These are phyloP conservation scores for Zanthoxylum bungeanum DNA, from an alignment of 345 rosid genomes.

Conservation along the genomic window DNA sequence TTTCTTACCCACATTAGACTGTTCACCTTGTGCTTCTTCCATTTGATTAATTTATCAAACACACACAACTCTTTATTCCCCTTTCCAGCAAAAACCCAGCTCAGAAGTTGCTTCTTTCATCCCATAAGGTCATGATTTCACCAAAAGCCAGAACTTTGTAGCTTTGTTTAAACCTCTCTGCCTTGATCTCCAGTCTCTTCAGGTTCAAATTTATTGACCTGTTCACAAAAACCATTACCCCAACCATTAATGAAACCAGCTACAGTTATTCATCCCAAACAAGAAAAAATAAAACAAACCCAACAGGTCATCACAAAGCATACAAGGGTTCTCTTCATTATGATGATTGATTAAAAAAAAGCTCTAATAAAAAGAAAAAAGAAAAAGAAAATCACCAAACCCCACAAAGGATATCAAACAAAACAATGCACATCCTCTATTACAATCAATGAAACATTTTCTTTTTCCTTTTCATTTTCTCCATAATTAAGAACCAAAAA, in stretches of 20 bases:
- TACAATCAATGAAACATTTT: neutral
- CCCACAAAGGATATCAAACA: neutral
- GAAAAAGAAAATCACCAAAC: neutral
- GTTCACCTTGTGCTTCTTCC: conserved; percentile 23
- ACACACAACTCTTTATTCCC: conserved; percentile 4
- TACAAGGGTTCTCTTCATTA: neutral
- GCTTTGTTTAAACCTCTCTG: conserved; percentile 14
- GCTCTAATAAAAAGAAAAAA: neutral
- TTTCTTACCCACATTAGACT: conserved; percentile 31
- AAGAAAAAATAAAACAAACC: neutral
- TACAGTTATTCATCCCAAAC: neutral
- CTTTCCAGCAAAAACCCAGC: conserved; percentile 35
- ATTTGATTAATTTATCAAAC: conserved; percentile 19
- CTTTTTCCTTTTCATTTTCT: neutral
- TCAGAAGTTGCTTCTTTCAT: conserved; percentile 30
- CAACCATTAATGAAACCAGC: neutral
- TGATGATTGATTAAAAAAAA: neutral
- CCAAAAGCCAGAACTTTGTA: conserved; percentile 5
- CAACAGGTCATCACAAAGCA: conserved; percentile 6
- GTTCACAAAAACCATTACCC: conserved; percentile 8
- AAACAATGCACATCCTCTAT: neutral
- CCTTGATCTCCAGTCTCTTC: conserved; percentile 13
- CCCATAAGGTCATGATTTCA: neutral
- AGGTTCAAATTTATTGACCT: conserved; percentile 22
- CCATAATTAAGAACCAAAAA: neutral